Base-by-base conservation (phyloP, 2,329 filamentous ascomycete species). In the Verticillium nonalfalfae region DNA sequence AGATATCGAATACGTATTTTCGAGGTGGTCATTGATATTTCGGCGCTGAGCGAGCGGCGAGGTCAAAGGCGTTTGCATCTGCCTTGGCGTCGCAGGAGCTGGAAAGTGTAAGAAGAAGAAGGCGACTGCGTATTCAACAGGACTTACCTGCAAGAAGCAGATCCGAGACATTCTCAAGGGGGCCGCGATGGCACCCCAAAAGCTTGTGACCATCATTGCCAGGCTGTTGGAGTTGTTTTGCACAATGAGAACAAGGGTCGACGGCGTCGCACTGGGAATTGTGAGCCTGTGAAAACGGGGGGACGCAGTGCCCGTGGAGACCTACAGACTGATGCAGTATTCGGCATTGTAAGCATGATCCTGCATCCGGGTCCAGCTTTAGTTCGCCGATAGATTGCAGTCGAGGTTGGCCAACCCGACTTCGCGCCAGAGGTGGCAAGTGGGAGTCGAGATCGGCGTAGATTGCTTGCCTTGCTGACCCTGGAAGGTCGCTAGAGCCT, bases 371-470 rank as follows among this genome's bases (percentile, higher is more conserved):
- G 18, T 81, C 73, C 9, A 85, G 74, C 50, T 76, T 77, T 4
- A 86, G 75, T 69, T 85, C 83, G 52, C 79, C 82, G 56, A 86
- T 85, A 18, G 83, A 85, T 67, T 85, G 78, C 1, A 86, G 72
- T 31, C 81, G 78, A 40, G 80, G 78, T 64, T 82, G 81, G 3
- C 80, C 81, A 35, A 81, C 76, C 54, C 81, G 77, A 59, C 78
- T 82, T 64, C 79, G 75, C 69, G 85, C 85, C 60, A 85, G 67
- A 4, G 83, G 83, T 7, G 83, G 83, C 2, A 86, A 73, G 50
- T 83, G 71, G 18, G 81, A 77, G 60, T 85, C 82, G 40, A 76
- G 73, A 56, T 83, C 80, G 1, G 78, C 73, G 59, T 83, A 81
- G 10, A 75, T 70, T 6, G 78, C 79, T 35, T 72, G 74, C 62